These are phyloP conservation scores for Cyphellophora attinorum DNA, from an alignment of 2,329 filamentous ascomycete species.

Conservation along the genomic window DNA sequence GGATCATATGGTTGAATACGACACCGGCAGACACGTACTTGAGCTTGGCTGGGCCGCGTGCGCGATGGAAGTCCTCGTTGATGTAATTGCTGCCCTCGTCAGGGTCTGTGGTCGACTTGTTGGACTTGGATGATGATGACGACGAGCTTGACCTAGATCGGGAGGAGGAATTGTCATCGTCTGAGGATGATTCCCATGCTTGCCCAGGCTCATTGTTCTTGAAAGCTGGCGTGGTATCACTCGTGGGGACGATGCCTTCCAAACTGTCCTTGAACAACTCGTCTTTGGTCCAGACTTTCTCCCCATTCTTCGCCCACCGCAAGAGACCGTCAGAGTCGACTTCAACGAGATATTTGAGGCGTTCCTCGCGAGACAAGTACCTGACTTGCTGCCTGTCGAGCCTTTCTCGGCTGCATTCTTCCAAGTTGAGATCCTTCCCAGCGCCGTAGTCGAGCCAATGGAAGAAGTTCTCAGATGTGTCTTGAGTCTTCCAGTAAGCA, in stretches of 20 bases:
- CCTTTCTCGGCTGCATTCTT: slow-evolving; percentile 61
- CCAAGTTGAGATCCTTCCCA: slow-evolving; percentile 60
- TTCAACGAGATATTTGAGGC: slow-evolving; percentile 68
- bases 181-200: slow-evolving; percentile 18
- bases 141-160: neutral
- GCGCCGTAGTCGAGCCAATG: slow-evolving; percentile 84
- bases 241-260: slow-evolving; percentile 57
- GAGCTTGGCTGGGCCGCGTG: slow-evolving; percentile 51
- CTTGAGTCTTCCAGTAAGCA: slow-evolving; percentile 66
- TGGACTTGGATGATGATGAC: slow-evolving; percentile 1
- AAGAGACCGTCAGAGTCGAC: slow-evolving; percentile 66
- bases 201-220: slow-evolving; percentile 24
- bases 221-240: slow-evolving; percentile 52
- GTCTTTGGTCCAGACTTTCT: slow-evolving; percentile 65
- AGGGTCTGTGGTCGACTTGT: slow-evolving; percentile 2
- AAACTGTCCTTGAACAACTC: slow-evolving; percentile 48
- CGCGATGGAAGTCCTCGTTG: slow-evolving; percentile 52
- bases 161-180: slow-evolving; percentile 10
- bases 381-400: slow-evolving; percentile 72
- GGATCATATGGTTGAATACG: slow-evolving; percentile 68
- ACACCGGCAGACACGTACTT: slow-evolving; percentile 61
- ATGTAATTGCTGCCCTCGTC: slow-evolving; percentile 56
- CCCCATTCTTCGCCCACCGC: slow-evolving; percentile 79
- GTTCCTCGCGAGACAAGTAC: slow-evolving; percentile 74
- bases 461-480: slow-evolving; percentile 82